These are phyloP conservation scores for Castanea mollissima DNA, from an alignment of 306 rosid genomes.

Conservation along the genomic window DNA sequence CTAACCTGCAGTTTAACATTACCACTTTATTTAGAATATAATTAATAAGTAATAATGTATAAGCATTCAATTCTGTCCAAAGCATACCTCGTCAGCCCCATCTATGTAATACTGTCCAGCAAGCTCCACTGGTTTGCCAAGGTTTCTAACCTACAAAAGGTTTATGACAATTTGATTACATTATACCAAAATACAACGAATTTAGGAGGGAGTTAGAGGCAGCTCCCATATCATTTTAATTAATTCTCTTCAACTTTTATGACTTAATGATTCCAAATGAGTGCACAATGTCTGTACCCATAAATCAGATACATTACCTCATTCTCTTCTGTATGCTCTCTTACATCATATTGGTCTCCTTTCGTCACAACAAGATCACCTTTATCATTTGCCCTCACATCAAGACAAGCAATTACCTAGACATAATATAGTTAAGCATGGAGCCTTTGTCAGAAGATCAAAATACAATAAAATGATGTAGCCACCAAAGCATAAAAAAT, in stretches of 20 bases:
- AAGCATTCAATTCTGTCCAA: constrained; percentile 16
- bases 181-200: constrained; percentile 8
- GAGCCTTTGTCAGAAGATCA: not conserved
- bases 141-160: constrained; percentile 74
- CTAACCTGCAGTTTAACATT: constrained; percentile 58
- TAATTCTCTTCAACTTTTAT: not conserved
- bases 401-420: constrained; percentile 97
- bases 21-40: constrained; percentile 21
- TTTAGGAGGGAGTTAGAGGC: not conserved
- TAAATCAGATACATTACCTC: constrained; percentile 54
- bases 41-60: not conserved
- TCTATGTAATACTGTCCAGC: constrained; percentile 87
- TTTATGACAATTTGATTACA: constrained; percentile 21
- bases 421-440: constrained; percentile 11
- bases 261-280: not conserved
- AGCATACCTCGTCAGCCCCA: constrained; percentile 94
- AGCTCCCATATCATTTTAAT: not conserved
- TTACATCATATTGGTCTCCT: constrained; percentile 96
- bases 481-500: not conserved
- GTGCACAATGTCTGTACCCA: not conserved
- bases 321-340: constrained; percentile 82
- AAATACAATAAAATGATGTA: not conserved
- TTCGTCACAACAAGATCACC: constrained; percentile 99
- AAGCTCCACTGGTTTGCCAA: constrained; percentile 96
- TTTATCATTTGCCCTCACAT: constrained; percentile 87